Evolutionary conservation across 169 alveolate genomes (phyloP), one percentile per base, ranked within the genome.

Genomic region (Perkinsus olseni): DNA sequence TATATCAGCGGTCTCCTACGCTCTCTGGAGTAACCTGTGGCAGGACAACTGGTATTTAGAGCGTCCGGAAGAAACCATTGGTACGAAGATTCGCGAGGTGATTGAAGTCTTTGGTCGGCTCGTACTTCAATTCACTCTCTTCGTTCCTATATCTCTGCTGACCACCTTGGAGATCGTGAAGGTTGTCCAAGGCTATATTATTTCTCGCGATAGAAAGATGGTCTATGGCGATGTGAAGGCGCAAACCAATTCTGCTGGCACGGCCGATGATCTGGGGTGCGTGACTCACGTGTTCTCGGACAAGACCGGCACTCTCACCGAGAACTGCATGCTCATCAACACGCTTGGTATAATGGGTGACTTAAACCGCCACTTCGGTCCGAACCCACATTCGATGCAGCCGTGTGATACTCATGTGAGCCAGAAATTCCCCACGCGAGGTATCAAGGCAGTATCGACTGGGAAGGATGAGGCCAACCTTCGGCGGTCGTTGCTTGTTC

Each of bases 301-400:
- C 95, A 99, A 99, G 95, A 99, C 99, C 34, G 99, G 99, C 0
- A 99, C 99, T 0, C 96, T 99, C 91, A 99, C 99, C 4, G 97
- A 98, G 94, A 99, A 99, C 94, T 96, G 97, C 39, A 98, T 99
- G 99, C 98, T 98, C 95, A 97, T 98, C 93, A 62, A 62, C 17
- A 62, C 82, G 34, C 13, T 62, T 24, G 82, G 82, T 24, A 62
- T 62, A 4, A 62, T 62, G 82, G 82, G 82, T 62, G 82, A 62
- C 82, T 62, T 62, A 24, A 62, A 62, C 31, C 82, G 82, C 8
- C 28, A 62, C 31, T 62, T 13, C 31, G 82, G 82, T 28, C 82
- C 82, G 34, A 62, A 62, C 31, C 82, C 82, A 4, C 31, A 62
- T 62, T 24, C 82, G 1, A 13, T 62, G 82, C 82, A 24, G 31